Percentiles rank a stretch among this genome's conserved stretches.
Evolutionary conservation across 2,329 filamentous ascomycete species (phyloP).

Genomic region (Coniochaeta hoffmannii): DNA sequence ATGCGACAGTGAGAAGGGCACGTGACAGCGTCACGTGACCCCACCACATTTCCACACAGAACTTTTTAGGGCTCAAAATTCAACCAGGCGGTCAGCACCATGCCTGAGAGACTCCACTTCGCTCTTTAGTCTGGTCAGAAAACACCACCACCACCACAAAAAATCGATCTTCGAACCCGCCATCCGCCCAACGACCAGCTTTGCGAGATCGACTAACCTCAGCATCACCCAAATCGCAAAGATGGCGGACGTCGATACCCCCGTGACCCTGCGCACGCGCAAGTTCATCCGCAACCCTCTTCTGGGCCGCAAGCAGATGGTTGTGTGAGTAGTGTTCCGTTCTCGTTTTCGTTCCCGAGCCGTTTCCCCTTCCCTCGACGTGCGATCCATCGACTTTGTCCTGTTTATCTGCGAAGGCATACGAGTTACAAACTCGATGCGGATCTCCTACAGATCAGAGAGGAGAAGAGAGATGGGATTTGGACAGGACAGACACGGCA

Average conservation of each 20-base stretch:
- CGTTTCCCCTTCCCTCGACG: constrained; percentile 8
- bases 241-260: constrained; percentile 79
- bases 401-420: no score
- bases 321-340: constrained; percentile 67
- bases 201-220: constrained; percentile 5
- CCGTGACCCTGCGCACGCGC: constrained; percentile 90
- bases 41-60: not conserved
- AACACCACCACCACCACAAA: constrained; percentile 11
- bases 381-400: not conserved
- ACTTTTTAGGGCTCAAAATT: constrained; percentile 36
- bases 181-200: constrained; percentile 1
- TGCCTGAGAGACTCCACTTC: no score
- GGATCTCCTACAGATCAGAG: not conserved
- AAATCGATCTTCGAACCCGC: constrained; percentile 6
- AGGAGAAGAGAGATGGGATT: not conserved
- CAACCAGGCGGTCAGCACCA: no score
- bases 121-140: not conserved
- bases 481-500: not conserved
- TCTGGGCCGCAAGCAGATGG: constrained; percentile 98
- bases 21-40: not conserved
- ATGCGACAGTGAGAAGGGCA: no score
- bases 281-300: constrained; percentile 99
- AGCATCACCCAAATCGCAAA: constrained; percentile 31
- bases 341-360: constrained; percentile 2
- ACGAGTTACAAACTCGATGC: no score